Evolutionary conservation across 192 early-diverging fungal species (phyloP), one percentile per base, ranked within the genome.

Genomic region (Chytriomyces confervae): DNA sequence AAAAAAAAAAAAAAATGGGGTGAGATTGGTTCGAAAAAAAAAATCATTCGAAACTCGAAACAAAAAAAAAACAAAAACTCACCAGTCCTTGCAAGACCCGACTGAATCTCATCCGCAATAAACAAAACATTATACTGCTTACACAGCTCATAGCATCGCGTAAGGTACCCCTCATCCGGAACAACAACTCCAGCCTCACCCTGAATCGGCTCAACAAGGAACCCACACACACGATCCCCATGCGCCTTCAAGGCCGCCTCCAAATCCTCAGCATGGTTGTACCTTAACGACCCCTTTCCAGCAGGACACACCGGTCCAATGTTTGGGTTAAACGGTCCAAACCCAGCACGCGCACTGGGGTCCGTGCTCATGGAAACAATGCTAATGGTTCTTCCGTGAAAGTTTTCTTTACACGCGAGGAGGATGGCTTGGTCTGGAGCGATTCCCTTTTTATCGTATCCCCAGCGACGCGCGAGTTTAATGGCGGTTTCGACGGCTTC

Each of bases 401-500:
- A 99, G 89, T 99, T 99, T 73, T 92, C 88, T 16, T 81, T 89
- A 72, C 90, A 92, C 44, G 94, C 90, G 60, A 96, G 88, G 44
- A 99, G 86, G 45, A 99, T 88, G 50, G 94, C 94, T 51, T 94
- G 78, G 77, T 92, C 86, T 60, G 89, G 86, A 27, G 91, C 86
- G 61, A 99, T 93, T 6, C 91, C 89, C 89, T 99, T 99, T 67
- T 94, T 92, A 62, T 91, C 73, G 84, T 97, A 96, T 6, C 92
- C 97, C 97, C 97, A 99, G 85, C 95, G 94, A 79, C 97, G 91
- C 48, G 97, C 93, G 13, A 99, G 90, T 88, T 99, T 99, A 81
- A 99, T 93, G 36, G 94, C 97, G 6, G 97, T 99, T 83, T 99
- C 97, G 44, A 99, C 97, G 5, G 95, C 97, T 80, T 99, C 97